Base-by-base conservation (phyloP, 116 monocot species). In the Trichopus zeylanicus region DNA sequence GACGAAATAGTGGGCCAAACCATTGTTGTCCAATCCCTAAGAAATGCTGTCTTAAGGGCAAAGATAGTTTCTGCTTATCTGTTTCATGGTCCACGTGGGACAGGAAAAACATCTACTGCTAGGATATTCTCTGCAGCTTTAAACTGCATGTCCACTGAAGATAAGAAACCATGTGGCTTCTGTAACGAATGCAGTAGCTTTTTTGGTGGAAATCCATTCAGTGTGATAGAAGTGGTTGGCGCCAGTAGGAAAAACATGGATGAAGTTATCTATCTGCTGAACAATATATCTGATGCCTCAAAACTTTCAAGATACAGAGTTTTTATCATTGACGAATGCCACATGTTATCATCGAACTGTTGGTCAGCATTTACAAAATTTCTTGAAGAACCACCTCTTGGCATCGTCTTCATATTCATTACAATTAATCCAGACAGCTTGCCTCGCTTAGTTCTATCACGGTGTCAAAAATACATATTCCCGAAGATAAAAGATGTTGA, bases 401-500 rank as follows among this genome's bases (percentile, higher is more conserved):
- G 47, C 58, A 39, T 84, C 55, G 87, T 87, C 25, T 83, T 87
- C 71, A 71, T 95, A 67, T 84, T 95, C 33, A 56, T 95, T 26
- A 89, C 90, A 15, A 69, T 67, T 65, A 81, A 81, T 67, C 81
- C 70, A 59, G 78, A 84, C 18, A 73, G 55, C 7, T 58, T 95
- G 64, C 90, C 95, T 19, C 81, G 70, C 26, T 75, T 72, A 42
- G 52, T 90, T 53, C 13, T 86, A n/a, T 86, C 90, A 35, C 66
- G 71, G 26, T 83, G 86, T 49, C 95, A 87, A 60, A 95, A 79
- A 32, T 95, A 83, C 53, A 59, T 79, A 29, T 95, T 95, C 51
- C 67, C 81, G 7, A 95, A 90, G 53, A 65, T 95, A 37, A 95
- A 90, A 71, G 95, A 95, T 61, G 48, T 26, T 67, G 95, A 90